A percentile compares a stretch with the other conserved stretches of the same genome.
These are phyloP conservation scores for Elasticomyces elasticus DNA, from an alignment of 495 filamentous ascomycete genomes.

Conservation along the genomic window DNA sequence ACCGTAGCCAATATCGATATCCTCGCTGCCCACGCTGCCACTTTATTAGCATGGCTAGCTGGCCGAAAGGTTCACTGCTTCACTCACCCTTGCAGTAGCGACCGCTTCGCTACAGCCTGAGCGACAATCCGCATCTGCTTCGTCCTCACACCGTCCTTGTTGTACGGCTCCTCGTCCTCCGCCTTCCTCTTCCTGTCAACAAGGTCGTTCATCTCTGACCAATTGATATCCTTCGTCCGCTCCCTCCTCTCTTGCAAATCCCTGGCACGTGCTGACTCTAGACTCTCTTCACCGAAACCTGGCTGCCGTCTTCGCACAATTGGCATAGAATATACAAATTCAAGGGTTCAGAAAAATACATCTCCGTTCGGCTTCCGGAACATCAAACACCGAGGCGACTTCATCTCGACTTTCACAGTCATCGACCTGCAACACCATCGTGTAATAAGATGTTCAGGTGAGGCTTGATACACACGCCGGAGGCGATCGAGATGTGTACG, in stretches of 20 bases:
- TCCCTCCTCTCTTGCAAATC: neutral
- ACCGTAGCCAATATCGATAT: neutral
- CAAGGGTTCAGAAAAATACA: too few species aligned
- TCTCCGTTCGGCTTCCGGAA: too few species aligned
- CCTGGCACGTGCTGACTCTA: neutral
- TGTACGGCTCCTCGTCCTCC: slow-evolving; percentile 1
- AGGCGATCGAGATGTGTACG: neutral
- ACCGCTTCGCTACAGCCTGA: neutral
- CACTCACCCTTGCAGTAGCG: neutral
- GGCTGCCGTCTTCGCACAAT: too few species aligned
- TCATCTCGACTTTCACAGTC: too few species aligned
- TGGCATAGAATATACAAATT: too few species aligned
- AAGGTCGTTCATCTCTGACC: neutral
- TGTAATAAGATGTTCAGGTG: too few species aligned
- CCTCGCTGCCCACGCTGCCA: neutral
- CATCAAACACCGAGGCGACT: too few species aligned
- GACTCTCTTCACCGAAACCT: neutral
- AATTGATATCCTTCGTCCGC: neutral
- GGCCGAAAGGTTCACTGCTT: neutral
- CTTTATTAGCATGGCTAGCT: neutral
- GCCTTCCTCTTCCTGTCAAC: neutral
- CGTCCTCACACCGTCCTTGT: neutral
- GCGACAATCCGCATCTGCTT: neutral
- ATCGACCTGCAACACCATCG: too few species aligned
- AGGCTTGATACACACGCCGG: too few species aligned